Base-by-base conservation (phyloP, 164 flowering plant genomes). In the Berberis vulgaris region DNA sequence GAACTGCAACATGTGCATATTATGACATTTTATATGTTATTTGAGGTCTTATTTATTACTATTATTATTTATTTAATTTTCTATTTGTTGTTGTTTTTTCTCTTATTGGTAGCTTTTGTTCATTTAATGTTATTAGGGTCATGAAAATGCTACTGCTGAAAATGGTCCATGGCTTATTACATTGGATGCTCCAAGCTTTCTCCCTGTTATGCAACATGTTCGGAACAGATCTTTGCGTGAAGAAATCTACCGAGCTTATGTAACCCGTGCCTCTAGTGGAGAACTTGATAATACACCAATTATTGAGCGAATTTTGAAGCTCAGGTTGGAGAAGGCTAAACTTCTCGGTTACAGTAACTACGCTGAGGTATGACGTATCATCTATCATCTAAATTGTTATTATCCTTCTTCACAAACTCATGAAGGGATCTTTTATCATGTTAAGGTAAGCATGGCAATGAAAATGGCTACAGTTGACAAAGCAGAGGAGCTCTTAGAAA, bases 91-190 rank as follows among this genome's bases (percentile, higher is more conserved):
- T 26, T 41, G 39, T 56, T 56, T 9, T 7, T 6, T 66, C 43
- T 68, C 59, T 49, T 60, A 43, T 41, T 64, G 26, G 3, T 59
- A 8, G 10, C 10, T 2, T 44, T 10, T 52, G 10, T 58, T 5
- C 54, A 6, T 52, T n/a, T 42, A 45, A 59, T 62, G 43, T 53
- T 57, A 44, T 8, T 68, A 93, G 97, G 99, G 99, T 7, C 85
- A 89, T 74, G 83, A 83, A 74, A 79, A 84, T 81, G 99, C 99
- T 63, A 91, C 88, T 68, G 84, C 99, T 66, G 97, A 95, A 72
- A 78, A 83, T 72, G 97, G 99, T 12, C 99, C 97, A 43, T 95
- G 99, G 99, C 47, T 95, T 58, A 82, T 95, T 64, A 91, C 97
- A 42, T 71, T 95, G 86, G 97, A 91, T 79, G 94, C 83, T 59